Percentiles rank a stretch among this genome's conserved stretches.
Evolutionary conservation across 2,329 filamentous ascomycete species (phyloP).

Genomic region (Alternaria conjuncta): DNA sequence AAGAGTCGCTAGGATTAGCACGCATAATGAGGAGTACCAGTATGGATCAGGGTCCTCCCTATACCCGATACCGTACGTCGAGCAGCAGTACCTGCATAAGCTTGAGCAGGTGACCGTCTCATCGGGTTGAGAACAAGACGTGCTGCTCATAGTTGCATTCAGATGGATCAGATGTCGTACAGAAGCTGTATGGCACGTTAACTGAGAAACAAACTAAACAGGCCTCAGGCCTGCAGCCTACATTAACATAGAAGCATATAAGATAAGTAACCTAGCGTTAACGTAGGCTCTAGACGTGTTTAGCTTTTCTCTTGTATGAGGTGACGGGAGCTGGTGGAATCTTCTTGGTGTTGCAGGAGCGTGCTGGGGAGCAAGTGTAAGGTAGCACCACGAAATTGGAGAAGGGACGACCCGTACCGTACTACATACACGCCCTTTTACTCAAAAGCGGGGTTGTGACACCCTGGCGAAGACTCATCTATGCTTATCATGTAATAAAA

Average conservation of each 20-base stretch:
- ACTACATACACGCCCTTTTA: not conserved
- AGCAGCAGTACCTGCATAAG: not conserved
- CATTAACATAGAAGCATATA: not conserved
- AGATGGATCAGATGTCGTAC: not conserved
- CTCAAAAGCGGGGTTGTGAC: not conserved
- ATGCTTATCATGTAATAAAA: not conserved
- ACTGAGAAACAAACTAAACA: not conserved
- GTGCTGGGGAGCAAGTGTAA: not conserved
- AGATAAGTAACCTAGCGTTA: not conserved
- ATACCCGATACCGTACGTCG: not conserved
- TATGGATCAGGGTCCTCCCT: not conserved
- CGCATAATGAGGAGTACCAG: not conserved
- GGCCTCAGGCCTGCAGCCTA: not conserved
- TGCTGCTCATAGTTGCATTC: not conserved
- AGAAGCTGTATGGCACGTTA: not conserved
- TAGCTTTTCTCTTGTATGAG: not conserved
- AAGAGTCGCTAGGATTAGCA: not conserved
- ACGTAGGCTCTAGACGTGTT: not conserved
- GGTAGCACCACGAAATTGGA: not conserved
- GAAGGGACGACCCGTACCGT: conserved; percentile 1
- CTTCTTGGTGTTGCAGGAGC: not conserved
- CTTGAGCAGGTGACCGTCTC: not conserved
- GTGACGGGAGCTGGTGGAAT: not conserved
- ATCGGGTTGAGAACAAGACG: not conserved
- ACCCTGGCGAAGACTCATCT: not conserved